Evolutionary conservation across 768 basidiomycete species (phyloP).

Genomic region (Astraeus odoratus): DNA sequence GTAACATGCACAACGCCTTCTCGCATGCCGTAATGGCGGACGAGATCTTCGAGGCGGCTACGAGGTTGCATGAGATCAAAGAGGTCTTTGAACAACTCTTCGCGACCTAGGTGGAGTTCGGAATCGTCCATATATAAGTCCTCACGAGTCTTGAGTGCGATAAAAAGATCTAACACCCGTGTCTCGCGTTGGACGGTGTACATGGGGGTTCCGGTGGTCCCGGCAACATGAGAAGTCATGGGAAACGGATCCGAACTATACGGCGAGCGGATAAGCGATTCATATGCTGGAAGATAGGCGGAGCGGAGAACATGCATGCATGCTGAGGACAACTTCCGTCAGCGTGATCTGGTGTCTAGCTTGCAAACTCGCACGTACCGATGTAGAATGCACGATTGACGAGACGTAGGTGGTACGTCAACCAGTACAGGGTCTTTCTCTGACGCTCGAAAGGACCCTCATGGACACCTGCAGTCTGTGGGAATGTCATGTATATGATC

Average conservation of each 20-base stretch:
- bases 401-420: constrained; percentile 52
- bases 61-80: constrained; percentile 74
- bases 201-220: constrained; percentile 22
- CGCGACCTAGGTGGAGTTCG: constrained; percentile 66
- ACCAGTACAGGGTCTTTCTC: constrained; percentile 67
- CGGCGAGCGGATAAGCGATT: constrained; percentile 51
- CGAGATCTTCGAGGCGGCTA: constrained; percentile 69
- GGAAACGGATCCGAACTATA: constrained; percentile 82
- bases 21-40: constrained; percentile 37
- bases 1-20: constrained; percentile 27
- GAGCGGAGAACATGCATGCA: constrained; percentile 80
- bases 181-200: constrained; percentile 66
- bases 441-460: constrained; percentile 41
- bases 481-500: constrained; percentile 62
- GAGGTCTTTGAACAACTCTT: constrained; percentile 71
- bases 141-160: constrained; percentile 72
- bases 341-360: background rate
- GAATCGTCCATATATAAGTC: constrained; percentile 73
- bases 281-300: constrained; percentile 64
- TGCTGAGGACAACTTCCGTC: constrained; percentile 30
- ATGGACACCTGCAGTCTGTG: constrained; percentile 36
- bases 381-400: constrained; percentile 64
- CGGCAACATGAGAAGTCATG: constrained; percentile 27
- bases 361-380: constrained; percentile 29
- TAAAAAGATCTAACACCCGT: constrained; percentile 66